Percentiles rank a stretch among this genome's conserved stretches.
These are phyloP conservation scores for Aphanomyces cochlioides DNA, from an alignment of 352 stramenopile species.

Conservation along the genomic window DNA sequence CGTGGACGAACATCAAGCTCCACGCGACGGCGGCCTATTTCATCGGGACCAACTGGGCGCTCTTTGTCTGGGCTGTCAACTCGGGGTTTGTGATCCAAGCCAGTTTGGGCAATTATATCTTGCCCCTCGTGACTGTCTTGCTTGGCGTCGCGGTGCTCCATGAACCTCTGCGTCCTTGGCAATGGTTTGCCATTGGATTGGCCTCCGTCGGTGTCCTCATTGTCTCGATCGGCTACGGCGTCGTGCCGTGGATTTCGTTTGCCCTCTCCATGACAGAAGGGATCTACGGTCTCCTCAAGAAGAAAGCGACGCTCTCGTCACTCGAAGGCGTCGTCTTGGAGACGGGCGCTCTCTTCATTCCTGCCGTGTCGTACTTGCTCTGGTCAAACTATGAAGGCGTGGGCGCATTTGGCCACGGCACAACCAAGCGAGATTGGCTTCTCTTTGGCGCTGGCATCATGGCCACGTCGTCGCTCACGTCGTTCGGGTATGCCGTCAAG, in stretches of 20 bases:
- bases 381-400: background rate
- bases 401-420: constrained; percentile 21
- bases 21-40: background rate
- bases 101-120: constrained; percentile 17
- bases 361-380: background rate
- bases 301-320: constrained; percentile 8
- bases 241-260: constrained; percentile 20
- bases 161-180: constrained; percentile 8
- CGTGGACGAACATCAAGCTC: constrained; percentile 1
- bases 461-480: constrained; percentile 18
- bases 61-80: constrained; percentile 25
- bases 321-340: constrained; percentile 11
- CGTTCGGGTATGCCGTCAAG: constrained; percentile 18
- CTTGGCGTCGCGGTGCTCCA: constrained; percentile 8
- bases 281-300: constrained; percentile 22
- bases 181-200: constrained; percentile 10
- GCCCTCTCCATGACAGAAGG: background rate
- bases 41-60: constrained; percentile 16
- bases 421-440: background rate
- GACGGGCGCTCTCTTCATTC: constrained; percentile 14
- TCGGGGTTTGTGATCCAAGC: constrained; percentile 17
- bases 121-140: constrained; percentile 8
- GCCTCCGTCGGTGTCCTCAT: constrained; percentile 12
- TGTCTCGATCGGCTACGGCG: constrained; percentile 18
- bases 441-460: constrained; percentile 19